Evolutionary conservation across 2,329 filamentous ascomycete species (phyloP).

Genomic region (Akanthomyces lecanii): DNA sequence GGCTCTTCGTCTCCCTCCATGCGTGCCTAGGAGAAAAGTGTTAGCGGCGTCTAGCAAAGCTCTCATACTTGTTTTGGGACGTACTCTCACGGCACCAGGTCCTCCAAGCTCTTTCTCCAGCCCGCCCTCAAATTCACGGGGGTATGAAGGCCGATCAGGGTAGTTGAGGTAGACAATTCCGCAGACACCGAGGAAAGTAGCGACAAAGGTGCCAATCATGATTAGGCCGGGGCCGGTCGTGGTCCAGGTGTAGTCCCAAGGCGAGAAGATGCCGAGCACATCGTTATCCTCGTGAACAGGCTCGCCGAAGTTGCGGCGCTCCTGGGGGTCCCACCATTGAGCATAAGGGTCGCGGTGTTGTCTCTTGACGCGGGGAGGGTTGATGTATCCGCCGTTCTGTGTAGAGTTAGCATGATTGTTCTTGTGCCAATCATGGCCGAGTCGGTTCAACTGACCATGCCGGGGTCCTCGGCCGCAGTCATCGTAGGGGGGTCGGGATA

Average conservation of each 20-base stretch:
- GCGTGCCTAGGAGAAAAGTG: slow-evolving; percentile 42
- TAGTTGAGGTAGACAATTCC: slow-evolving; percentile 66
- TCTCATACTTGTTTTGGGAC: slow-evolving; percentile 33
- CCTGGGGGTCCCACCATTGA: slow-evolving; percentile 97
- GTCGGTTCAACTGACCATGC: slow-evolving; percentile 50
- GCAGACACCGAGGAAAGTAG: slow-evolving; percentile 57
- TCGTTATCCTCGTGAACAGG: slow-evolving; percentile 97
- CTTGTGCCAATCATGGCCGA: background rate
- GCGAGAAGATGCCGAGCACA: slow-evolving; percentile 81
- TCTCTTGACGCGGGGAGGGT: slow-evolving; percentile 76
- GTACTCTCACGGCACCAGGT: slow-evolving; percentile 59
- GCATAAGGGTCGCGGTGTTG: slow-evolving; percentile 89
- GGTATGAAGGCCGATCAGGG: slow-evolving; percentile 66
- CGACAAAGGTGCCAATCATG: slow-evolving; percentile 65
- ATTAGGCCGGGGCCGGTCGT: slow-evolving; percentile 65
- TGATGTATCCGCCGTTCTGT: slow-evolving; percentile 81
- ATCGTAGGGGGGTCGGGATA: slow-evolving; percentile 45
- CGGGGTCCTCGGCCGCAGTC: slow-evolving; percentile 60
- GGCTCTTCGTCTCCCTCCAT: slow-evolving; percentile 52
- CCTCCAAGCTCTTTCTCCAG: slow-evolving; percentile 73
- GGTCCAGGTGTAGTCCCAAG: slow-evolving; percentile 82
- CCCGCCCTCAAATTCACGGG: slow-evolving; percentile 68
- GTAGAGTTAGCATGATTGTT: slow-evolving; percentile 12
- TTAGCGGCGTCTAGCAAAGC: background rate
- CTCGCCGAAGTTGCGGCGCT: slow-evolving; percentile 94